Evolutionary conservation across 2,329 filamentous ascomycete genomes (phyloP), one percentile per base, ranked within the genome.

Genomic region (Xylariales sp.): DNA sequence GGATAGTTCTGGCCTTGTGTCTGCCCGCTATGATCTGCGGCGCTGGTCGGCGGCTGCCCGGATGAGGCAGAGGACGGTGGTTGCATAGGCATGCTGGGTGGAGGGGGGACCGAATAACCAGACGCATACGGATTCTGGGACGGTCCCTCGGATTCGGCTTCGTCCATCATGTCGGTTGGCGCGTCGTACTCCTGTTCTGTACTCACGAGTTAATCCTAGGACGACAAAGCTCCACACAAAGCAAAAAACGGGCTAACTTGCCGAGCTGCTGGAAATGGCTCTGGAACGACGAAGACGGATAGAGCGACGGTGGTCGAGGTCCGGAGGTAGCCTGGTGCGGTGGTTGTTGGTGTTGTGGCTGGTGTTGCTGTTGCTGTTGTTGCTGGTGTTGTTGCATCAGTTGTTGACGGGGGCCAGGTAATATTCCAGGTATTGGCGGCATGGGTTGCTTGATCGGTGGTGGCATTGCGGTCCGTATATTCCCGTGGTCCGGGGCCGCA

Each of bases 151-250:
- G 90, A 87, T 74, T 92, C 90, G 73, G 90, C 83, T 69, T 97
- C 93, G 76, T 97, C 94, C 80, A 97, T 89, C 86, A 97, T 92
- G 76, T 95, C 93, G 79, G 88, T 89, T 82, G 93, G 92, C 63
- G 93, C 91, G 80, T 97, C 94, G 83, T 97, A 98, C 84, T 98
- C 95, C 86, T 97, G 94, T 84, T 98, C 95, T 97, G 84, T 85
- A 86, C 77, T 83, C 82, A 89, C 80, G 82, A 79, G 85, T 87
- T 92, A 84, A 91, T 86, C 83, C 85, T 89, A 89, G 86, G 85
- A 89, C 85, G 85, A 86, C 86, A 89, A 79, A 88, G 84, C 83
- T 87, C 85, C 83, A 85, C 85, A 77, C 75, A 81, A 78, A 78
- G 79, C 79, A 85, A 77, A 81, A 82, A 82, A 80, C 76, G 84